A percentile compares a stretch with the other conserved stretches of the same genome.
Evolutionary conservation across 108 stramenopile species (phyloP).

Genomic region (Fragilariopsis cylindrus): DNA sequence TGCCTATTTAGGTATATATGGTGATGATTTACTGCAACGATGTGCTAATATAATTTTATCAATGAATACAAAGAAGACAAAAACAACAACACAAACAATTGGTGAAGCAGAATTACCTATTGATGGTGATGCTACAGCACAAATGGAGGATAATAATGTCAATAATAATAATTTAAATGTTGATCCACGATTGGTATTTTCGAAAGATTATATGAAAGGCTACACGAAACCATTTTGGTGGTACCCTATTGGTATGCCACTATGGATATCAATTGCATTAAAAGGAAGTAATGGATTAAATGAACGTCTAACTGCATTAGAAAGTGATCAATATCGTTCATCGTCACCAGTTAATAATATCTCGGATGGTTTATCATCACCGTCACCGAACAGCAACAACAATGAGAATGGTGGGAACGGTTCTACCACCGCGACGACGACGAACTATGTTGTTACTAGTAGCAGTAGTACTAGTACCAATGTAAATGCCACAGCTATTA

Average conservation of each 20-base stretch:
- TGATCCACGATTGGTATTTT: neutral
- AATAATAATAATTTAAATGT: too few species aligned
- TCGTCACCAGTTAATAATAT: neutral
- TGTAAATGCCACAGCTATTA: too few species aligned
- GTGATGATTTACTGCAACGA: constrained; percentile 56
- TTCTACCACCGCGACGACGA: neutral
- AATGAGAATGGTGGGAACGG: neutral
- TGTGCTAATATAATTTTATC: constrained; percentile 11
- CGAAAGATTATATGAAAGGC: neutral
- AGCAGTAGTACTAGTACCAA: neutral
- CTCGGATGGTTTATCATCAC: neutral
- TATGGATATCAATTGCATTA: constrained; percentile 39
- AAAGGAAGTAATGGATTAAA: constrained; percentile 35
- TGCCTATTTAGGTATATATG: constrained; percentile 76
- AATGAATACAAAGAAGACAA: constrained; percentile 1
- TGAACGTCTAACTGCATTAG: constrained; percentile 36
- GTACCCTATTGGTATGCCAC: constrained; percentile 35
- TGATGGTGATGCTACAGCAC: constrained; percentile 61
- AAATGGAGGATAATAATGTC: constrained; percentile 27
- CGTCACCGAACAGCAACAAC: neutral
- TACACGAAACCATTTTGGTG: constrained; percentile 48
- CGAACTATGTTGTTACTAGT: too few species aligned
- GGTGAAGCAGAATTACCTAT: constrained; percentile 53
- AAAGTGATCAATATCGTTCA: constrained; percentile 12
- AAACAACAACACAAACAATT: neutral